Conservation (phyloP, 2,329 filamentous ascomycete species). For the Apiospora arundinis region DNA sequence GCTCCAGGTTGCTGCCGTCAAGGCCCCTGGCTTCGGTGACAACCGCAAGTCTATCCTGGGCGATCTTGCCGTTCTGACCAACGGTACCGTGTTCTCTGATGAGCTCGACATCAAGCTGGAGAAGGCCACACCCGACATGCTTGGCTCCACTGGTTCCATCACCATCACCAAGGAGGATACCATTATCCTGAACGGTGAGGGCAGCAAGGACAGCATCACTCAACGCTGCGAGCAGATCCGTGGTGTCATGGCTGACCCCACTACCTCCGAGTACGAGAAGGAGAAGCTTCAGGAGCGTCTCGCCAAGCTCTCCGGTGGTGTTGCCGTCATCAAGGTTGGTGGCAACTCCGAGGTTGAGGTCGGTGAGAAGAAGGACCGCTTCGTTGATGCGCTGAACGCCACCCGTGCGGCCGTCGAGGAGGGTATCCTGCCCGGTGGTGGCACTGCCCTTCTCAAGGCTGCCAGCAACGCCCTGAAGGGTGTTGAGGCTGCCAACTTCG, state of each 20-base stretch:
- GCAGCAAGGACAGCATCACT: constrained; percentile 89
- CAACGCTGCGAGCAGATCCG: constrained; percentile 99
- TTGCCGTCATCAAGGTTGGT: constrained; percentile 99
- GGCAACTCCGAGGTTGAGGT: constrained; percentile 98
- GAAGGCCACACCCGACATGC: constrained; percentile 94
- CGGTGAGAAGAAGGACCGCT: constrained; percentile 99
- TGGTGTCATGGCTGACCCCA: constrained; percentile 91
- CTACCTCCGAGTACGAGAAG: constrained; percentile 99
- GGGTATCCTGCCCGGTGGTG: constrained; percentile 97
- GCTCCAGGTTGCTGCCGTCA: constrained; percentile 97
- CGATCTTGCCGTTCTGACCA: constrained; percentile 93
- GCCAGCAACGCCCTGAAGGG: constrained; percentile 83
- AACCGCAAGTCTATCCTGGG: constrained; percentile 99
- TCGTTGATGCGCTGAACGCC: constrained; percentile 97
- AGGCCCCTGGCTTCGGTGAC: constrained; percentile 98
- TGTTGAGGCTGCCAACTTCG: constrained; percentile 93
- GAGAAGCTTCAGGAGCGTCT: constrained; percentile 99
- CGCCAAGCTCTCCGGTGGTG: constrained; percentile 97
- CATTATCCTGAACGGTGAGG: constrained; percentile 96
- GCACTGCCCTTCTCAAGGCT: constrained; percentile 97
- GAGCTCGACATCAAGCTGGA: constrained; percentile 99
- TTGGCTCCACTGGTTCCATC: constrained; percentile 96
- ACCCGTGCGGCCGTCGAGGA: constrained; percentile 98
- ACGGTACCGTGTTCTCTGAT: constrained; percentile 96
- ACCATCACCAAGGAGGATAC: constrained; percentile 99